phyloP scores from a whole-genome alignment of 768 basidiomycete species.

The Glaciozyma martinii region DNA sequence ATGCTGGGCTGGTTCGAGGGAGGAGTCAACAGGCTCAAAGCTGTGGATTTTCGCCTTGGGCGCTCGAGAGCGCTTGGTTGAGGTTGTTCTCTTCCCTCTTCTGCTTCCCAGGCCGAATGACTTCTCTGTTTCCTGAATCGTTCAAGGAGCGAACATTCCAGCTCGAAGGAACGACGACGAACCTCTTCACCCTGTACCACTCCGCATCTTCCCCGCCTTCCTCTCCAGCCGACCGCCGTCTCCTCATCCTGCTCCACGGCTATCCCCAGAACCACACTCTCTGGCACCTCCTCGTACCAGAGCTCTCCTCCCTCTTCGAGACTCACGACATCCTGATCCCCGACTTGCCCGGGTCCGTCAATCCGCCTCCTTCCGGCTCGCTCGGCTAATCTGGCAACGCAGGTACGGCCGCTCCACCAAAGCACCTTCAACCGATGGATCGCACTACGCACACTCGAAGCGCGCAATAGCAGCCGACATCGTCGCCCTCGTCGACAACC shows the following conservation, averaged over 20 bases:
- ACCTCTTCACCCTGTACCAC: too few relatives aligned
- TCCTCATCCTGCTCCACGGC: constrained; percentile 32
- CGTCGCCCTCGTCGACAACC: constrained; percentile 35
- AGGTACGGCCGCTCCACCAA: constrained; percentile 10
- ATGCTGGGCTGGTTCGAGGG: too few relatives aligned
- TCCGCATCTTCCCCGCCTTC: not conserved
- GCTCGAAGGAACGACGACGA: too few relatives aligned
- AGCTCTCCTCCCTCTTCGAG: not conserved
- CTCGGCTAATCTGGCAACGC: not conserved
- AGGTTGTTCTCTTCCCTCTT: too few relatives aligned
- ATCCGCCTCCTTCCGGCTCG: too few relatives aligned
- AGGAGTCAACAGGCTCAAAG: too few relatives aligned
- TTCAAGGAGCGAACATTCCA: too few relatives aligned
- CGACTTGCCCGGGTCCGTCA: constrained; percentile 31
- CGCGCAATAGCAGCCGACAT: constrained; percentile 38
- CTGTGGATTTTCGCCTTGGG: too few relatives aligned
- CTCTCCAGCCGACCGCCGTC: not conserved
- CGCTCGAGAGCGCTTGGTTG: too few relatives aligned
- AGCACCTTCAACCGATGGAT: not conserved
- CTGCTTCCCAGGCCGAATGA: too few relatives aligned
- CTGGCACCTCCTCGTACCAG: constrained; percentile 23
- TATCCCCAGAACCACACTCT: constrained; percentile 32
- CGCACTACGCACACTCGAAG: constrained; percentile 38
- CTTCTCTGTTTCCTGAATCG: too few relatives aligned
- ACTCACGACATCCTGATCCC: constrained; percentile 19